Percentiles rank a stretch among this genome's conserved stretches.
phyloP scores from a whole-genome alignment of 2,329 filamentous ascomycete species.

The Endothia cerciana region DNA sequence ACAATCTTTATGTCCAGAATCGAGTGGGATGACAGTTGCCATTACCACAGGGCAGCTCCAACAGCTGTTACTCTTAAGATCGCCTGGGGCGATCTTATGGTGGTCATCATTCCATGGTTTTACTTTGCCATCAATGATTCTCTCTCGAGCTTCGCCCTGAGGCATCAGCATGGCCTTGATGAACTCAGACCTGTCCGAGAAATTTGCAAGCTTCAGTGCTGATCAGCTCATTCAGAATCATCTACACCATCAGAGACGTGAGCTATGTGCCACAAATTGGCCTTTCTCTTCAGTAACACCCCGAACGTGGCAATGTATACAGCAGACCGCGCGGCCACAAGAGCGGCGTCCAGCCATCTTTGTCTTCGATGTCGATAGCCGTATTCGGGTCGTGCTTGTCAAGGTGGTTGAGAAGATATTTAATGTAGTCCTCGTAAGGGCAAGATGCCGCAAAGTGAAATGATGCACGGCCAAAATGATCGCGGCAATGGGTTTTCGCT shows the following conservation, averaged over 20 bases:
- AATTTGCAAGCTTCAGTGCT: too few relatives aligned
- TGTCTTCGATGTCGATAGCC: not conserved
- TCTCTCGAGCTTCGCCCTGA: not conserved
- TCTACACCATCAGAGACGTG: not conserved
- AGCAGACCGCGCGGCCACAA: not conserved
- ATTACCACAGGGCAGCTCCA: slow-evolving; percentile 10
- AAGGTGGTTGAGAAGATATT: not conserved
- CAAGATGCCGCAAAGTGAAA: not conserved
- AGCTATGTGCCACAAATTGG: not conserved
- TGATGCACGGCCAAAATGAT: not conserved
- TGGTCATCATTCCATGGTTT: not conserved
- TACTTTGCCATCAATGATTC: not conserved
- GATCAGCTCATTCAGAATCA: too few relatives aligned
- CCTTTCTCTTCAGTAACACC: not conserved
- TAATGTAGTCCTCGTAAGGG: not conserved
- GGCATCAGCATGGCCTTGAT: not conserved
- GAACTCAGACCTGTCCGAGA: not conserved
- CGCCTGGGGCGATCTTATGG: not conserved
- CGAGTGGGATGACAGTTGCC: too few relatives aligned
- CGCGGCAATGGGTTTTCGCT: not conserved
- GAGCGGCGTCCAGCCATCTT: not conserved
- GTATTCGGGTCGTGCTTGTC: not conserved
- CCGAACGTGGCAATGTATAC: not conserved
- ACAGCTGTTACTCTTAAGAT: not conserved
- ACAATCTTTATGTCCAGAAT: too few relatives aligned